phyloP scores from a whole-genome alignment of 2,329 filamentous ascomycete species.

The Monosporascus sp. region DNA sequence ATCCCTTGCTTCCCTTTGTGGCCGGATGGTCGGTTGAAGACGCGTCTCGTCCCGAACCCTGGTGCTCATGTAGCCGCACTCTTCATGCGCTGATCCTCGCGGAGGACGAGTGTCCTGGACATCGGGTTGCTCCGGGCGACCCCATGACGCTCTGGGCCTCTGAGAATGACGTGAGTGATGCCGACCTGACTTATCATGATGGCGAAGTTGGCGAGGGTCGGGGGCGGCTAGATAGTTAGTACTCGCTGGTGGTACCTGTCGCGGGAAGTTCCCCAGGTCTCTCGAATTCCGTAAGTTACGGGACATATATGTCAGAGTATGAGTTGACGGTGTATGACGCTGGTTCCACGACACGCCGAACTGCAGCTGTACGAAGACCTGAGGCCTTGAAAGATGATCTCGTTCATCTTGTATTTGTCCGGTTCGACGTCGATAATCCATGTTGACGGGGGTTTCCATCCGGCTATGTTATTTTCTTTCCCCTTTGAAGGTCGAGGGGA shows the following conservation, averaged over 20 bases:
- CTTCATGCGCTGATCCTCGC: constrained; percentile 11
- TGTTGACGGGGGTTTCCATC: constrained; percentile 21
- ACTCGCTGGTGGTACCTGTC: constrained; percentile 39
- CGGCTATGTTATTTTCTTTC: not conserved
- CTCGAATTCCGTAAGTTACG: constrained; percentile 35
- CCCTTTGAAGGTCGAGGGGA: not conserved
- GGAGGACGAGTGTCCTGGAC: constrained; percentile 4
- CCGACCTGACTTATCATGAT: constrained; percentile 16
- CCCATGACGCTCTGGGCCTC: constrained; percentile 10
- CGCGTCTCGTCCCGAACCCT: constrained; percentile 8
- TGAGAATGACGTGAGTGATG: constrained; percentile 13
- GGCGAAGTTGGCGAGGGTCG: constrained; percentile 22
- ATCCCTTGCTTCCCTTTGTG: constrained; percentile 12
- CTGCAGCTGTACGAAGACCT: constrained; percentile 47
- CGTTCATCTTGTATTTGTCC: constrained; percentile 20
- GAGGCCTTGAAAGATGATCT: constrained; percentile 29
- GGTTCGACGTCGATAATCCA: constrained; percentile 16
- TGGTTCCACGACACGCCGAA: constrained; percentile 47
- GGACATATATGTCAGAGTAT: constrained; percentile 43
- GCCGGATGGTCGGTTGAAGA: constrained; percentile 9
- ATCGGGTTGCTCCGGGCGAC: constrained; percentile 9
- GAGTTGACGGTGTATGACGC: constrained; percentile 37
- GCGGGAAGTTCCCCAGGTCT: constrained; percentile 37
- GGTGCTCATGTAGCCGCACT: constrained; percentile 13
- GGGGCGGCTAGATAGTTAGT: constrained; percentile 37